phyloP scores from a whole-genome alignment of 2,329 filamentous ascomycete species.

The Pseudopithomyces maydicus region DNA sequence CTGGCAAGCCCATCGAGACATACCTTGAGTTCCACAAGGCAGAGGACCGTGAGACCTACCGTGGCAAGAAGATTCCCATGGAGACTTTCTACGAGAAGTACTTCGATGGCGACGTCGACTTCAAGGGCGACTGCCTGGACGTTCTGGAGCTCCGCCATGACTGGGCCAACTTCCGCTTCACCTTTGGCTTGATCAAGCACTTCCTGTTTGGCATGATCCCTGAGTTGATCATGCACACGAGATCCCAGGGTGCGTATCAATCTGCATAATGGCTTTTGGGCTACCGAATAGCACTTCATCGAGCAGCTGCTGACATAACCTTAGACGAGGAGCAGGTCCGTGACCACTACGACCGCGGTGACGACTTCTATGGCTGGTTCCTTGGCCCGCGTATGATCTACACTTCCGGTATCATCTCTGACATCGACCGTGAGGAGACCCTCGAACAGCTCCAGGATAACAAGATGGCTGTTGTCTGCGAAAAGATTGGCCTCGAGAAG shows the following conservation, averaged over 20 bases:
- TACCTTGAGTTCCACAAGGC: slow-evolving; percentile 81
- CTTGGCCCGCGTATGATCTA: slow-evolving; percentile 98
- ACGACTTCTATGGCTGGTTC: slow-evolving; percentile 99
- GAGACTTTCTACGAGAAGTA: slow-evolving; percentile 98
- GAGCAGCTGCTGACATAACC: slow-evolving; percentile 30
- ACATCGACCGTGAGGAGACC: slow-evolving; percentile 83
- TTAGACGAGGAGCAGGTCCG: slow-evolving; percentile 95
- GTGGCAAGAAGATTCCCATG: slow-evolving; percentile 82
- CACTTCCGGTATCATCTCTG: slow-evolving; percentile 91
- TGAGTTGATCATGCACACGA: slow-evolving; percentile 90
- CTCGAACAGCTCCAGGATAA: slow-evolving; percentile 98
- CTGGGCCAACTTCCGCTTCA: slow-evolving; percentile 95
- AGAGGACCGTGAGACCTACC: slow-evolving; percentile 68
- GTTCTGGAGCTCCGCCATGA: slow-evolving; percentile 93
- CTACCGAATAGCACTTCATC: neutral
- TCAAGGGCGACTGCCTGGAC: slow-evolving; percentile 92
- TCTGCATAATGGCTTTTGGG: neutral
- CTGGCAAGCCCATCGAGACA: slow-evolving; percentile 85
- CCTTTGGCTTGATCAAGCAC: slow-evolving; percentile 80
- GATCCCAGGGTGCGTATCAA: slow-evolving; percentile 71
- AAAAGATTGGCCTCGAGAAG: slow-evolving; percentile 85
- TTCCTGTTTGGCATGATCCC: slow-evolving; percentile 87
- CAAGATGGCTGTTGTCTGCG: slow-evolving; percentile 92
- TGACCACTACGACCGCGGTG: slow-evolving; percentile 95
- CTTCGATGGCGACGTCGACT: slow-evolving; percentile 91